A percentile compares a stretch with the other conserved stretches of the same genome.
Evolutionary conservation across 176 grass and related monocot species (phyloP).

Genomic region (Phragmites australis): DNA sequence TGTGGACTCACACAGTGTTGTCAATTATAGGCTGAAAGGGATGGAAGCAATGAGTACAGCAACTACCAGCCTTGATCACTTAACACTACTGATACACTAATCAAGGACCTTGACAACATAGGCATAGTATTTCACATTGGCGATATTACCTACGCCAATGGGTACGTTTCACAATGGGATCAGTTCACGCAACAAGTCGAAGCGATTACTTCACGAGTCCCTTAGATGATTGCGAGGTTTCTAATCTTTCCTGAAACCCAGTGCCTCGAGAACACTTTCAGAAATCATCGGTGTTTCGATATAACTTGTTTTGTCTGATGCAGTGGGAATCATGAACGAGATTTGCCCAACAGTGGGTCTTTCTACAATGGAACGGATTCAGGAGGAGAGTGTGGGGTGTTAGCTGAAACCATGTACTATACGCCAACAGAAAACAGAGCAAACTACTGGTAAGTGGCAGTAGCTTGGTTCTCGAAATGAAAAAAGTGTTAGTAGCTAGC

Average conservation of each 20-base stretch:
- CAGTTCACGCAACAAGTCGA: constrained; percentile 92
- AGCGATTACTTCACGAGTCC: constrained; percentile 74
- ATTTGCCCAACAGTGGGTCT: constrained; percentile 75
- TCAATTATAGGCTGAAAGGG: constrained; percentile 68
- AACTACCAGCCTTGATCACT: constrained; percentile 86
- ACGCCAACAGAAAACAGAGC: constrained; percentile 73
- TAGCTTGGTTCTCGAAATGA: neutral
- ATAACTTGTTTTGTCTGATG: neutral
- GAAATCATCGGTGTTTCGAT: neutral
- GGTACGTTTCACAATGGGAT: constrained; percentile 95
- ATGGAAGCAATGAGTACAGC: constrained; percentile 80
- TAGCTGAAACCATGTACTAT: constrained; percentile 84
- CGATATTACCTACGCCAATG: constrained; percentile 84
- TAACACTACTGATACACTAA: constrained; percentile 72
- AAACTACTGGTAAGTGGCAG: constrained; percentile 64
- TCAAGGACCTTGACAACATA: constrained; percentile 84
- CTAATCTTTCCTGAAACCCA: neutral
- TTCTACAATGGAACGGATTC: constrained; percentile 71
- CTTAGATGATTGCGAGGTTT: constrained; percentile 93
- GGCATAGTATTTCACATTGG: constrained; percentile 88
- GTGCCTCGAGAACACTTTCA: neutral
- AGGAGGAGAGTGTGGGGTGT: constrained; percentile 83
- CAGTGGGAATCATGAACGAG: constrained; percentile 93
- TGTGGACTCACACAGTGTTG: neutral
- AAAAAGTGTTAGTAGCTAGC: neutral